Conservation (phyloP, 2,329 filamentous ascomycete genomes). For the Fusarium incarnatum region DNA sequence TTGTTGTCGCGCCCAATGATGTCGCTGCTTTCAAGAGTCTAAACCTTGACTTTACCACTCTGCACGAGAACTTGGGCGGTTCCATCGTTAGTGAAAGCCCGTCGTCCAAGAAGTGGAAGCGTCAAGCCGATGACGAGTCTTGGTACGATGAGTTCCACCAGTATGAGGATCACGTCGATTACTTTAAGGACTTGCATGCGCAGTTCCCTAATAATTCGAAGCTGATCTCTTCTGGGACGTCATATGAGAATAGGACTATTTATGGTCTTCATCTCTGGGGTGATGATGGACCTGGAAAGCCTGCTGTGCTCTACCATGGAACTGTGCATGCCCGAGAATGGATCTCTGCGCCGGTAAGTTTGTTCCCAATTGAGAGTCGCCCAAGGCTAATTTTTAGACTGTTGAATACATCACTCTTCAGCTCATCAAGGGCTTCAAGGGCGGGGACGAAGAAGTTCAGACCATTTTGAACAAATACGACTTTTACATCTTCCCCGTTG, state of each 20-base stretch:
- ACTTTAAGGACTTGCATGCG: slow-evolving; percentile 56
- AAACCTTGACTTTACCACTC: slow-evolving; percentile 46
- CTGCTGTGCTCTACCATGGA: slow-evolving; percentile 62
- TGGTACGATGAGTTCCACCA: slow-evolving; percentile 65
- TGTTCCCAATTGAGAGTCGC: not conserved
- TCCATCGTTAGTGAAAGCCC: slow-evolving; percentile 48
- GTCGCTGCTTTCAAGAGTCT: slow-evolving; percentile 47
- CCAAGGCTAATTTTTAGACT: slow-evolving; percentile 40
- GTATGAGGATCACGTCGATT: slow-evolving; percentile 62
- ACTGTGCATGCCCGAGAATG: slow-evolving; percentile 67
- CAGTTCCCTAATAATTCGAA: slow-evolving; percentile 59
- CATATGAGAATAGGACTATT: slow-evolving; percentile 63
- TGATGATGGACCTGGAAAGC: slow-evolving; percentile 57
- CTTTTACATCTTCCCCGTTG: slow-evolving; percentile 65
- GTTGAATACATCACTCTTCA: slow-evolving; percentile 61
- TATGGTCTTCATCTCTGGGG: slow-evolving; percentile 67
- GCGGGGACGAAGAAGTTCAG: slow-evolving; percentile 51
- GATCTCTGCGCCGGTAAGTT: slow-evolving; percentile 67
- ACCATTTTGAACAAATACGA: slow-evolving; percentile 66
- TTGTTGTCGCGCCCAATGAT: slow-evolving; percentile 49
- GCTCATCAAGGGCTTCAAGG: slow-evolving; percentile 57
- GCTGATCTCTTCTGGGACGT: slow-evolving; percentile 58
- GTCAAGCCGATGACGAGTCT: slow-evolving; percentile 48
- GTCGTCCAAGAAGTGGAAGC: slow-evolving; percentile 33
- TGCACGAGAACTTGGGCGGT: slow-evolving; percentile 48